Percentiles rank a stretch among this genome's conserved stretches.
These are phyloP conservation scores for Dactylellina haptotyla DNA, from an alignment of 2,329 filamentous ascomycete genomes.

Conservation along the genomic window DNA sequence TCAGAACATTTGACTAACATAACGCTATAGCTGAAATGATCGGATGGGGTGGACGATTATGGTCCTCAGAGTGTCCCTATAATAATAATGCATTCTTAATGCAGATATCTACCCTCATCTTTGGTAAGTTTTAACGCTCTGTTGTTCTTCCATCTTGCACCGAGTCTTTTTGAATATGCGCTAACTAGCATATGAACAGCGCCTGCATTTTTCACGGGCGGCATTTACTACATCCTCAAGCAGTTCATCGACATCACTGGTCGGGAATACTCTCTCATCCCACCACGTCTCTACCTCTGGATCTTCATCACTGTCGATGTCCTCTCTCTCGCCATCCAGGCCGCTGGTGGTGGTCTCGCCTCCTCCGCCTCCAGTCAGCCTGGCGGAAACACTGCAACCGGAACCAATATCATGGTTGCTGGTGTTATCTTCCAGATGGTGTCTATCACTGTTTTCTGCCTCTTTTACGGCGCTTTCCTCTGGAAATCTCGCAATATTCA, in stretches of 20 bases:
- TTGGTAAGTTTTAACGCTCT: slow-evolving; percentile 55
- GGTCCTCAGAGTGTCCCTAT: slow-evolving; percentile 66
- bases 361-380: slow-evolving; percentile 63
- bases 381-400: slow-evolving; percentile 64
- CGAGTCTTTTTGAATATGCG: background rate
- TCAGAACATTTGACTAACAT: background rate
- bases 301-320: slow-evolving; percentile 68
- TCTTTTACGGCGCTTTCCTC: slow-evolving; percentile 66
- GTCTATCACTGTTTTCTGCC: slow-evolving; percentile 67
- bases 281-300: slow-evolving; percentile 64
- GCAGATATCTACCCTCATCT: slow-evolving; percentile 65
- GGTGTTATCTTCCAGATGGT: slow-evolving; percentile 71
- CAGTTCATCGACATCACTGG: slow-evolving; percentile 64
- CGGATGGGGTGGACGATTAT: slow-evolving; percentile 66
- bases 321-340: slow-evolving; percentile 68
- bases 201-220: slow-evolving; percentile 67
- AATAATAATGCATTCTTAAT: slow-evolving; percentile 65
- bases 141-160: background rate
- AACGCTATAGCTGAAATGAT: slow-evolving; percentile 62
- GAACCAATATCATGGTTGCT: slow-evolving; percentile 66
- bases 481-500: slow-evolving; percentile 58
- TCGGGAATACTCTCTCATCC: slow-evolving; percentile 63
- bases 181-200: slow-evolving; percentile 50
- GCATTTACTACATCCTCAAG: slow-evolving; percentile 66
- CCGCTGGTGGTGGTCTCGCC: slow-evolving; percentile 67